These are phyloP conservation scores for Calonectria henricotiae DNA, from an alignment of 2,329 filamentous ascomycete genomes.

Conservation along the genomic window DNA sequence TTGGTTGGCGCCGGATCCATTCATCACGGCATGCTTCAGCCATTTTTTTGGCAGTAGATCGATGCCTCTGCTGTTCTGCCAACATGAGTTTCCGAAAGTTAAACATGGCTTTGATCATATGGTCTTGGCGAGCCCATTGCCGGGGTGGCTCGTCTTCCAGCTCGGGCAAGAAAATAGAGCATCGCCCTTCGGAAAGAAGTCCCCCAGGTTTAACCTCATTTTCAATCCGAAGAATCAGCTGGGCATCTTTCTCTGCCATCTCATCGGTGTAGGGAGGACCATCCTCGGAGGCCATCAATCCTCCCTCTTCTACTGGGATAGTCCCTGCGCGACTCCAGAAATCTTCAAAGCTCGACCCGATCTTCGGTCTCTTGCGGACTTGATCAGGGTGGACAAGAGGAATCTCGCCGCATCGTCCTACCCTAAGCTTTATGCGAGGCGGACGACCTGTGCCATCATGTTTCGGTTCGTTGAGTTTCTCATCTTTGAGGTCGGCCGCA, in stretches of 20 bases:
- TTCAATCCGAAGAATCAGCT: slow-evolving; percentile 79
- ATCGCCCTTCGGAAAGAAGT: slow-evolving; percentile 79
- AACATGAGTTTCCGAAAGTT: slow-evolving; percentile 87
- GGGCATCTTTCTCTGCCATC: slow-evolving; percentile 78
- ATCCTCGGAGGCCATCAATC: slow-evolving; percentile 71
- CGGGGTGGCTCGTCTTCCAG: slow-evolving; percentile 80
- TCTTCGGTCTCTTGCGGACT: slow-evolving; percentile 68
- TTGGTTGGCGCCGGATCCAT: slow-evolving; percentile 82
- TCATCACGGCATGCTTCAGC: slow-evolving; percentile 85
- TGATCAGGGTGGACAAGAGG: slow-evolving; percentile 75
- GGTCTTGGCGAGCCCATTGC: slow-evolving; percentile 91
- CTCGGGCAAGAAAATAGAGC: slow-evolving; percentile 82
- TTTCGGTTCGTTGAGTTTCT: slow-evolving; percentile 38
- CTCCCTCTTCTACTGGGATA: slow-evolving; percentile 73
- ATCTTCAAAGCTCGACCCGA: slow-evolving; percentile 72
- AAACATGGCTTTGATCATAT: slow-evolving; percentile 84
- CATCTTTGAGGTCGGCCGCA: slow-evolving; percentile 43
- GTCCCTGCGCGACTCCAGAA: slow-evolving; percentile 69
- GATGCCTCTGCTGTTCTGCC: slow-evolving; percentile 85
- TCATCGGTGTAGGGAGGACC: slow-evolving; percentile 73
- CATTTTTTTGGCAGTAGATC: slow-evolving; percentile 82
- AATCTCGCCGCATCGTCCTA: slow-evolving; percentile 60
- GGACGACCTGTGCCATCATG: slow-evolving; percentile 54
- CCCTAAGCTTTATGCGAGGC: slow-evolving; percentile 68
- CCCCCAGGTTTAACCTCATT: slow-evolving; percentile 83